Conservation (phyloP, 306 rosid genomes). For the Quercus parvula region DNA sequence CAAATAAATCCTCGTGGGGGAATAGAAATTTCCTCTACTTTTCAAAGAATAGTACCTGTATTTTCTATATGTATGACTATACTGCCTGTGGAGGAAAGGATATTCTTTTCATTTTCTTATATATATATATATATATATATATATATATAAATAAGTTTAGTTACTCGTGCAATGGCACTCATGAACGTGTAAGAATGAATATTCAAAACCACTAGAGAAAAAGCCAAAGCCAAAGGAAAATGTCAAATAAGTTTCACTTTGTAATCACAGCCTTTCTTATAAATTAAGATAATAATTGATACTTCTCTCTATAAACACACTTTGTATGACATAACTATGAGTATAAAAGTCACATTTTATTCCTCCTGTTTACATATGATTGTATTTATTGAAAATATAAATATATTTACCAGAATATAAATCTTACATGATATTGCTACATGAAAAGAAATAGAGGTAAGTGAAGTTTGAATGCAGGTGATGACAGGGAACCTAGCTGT, state of each 20-base stretch:
- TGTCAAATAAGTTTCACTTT: constrained; percentile 5
- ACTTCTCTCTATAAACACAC: too few relatives aligned
- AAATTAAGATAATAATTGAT: background rate
- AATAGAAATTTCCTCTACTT: constrained; percentile 34
- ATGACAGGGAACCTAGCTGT: too few relatives aligned
- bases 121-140: too few relatives aligned
- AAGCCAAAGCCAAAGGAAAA: background rate
- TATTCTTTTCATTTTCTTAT: background rate
- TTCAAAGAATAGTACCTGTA: background rate
- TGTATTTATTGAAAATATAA: background rate
- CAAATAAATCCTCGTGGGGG: constrained; percentile 19
- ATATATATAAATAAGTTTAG: too few relatives aligned
- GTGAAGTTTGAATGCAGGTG: too few relatives aligned
- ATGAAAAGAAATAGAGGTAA: too few relatives aligned
- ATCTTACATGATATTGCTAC: background rate
- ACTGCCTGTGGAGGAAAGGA: background rate
- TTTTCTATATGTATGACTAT: background rate
- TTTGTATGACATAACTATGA: too few relatives aligned
- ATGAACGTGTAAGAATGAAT: background rate
- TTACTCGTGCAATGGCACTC: too few relatives aligned
- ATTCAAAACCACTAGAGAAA: constrained; percentile 6
- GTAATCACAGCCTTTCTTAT: constrained; percentile 24
- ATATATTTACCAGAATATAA: background rate
- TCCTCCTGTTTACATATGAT: background rate
- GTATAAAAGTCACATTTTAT: background rate